Percentiles rank a stretch among this genome's conserved stretches.
Conservation (phyloP, 1,139 yeast genomes). For the Taphrina wiesneri region DNA sequence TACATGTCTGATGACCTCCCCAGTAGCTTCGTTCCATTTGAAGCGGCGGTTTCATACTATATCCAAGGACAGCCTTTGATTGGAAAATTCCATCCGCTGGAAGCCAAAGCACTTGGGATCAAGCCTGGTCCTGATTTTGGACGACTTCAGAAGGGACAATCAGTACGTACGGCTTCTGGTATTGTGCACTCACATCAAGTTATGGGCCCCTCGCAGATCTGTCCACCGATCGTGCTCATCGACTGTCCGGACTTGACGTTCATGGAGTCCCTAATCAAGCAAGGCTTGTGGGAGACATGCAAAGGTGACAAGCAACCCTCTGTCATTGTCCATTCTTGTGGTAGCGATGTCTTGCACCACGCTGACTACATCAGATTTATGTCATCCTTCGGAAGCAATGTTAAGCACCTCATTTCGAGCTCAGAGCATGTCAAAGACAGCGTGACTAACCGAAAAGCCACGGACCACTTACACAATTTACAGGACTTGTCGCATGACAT, state of each 20-base stretch:
- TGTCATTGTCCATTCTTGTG: slow-evolving; percentile 42
- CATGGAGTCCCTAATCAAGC: slow-evolving; percentile 44
- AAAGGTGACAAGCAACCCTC: slow-evolving; percentile 43
- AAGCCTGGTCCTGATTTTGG: slow-evolving; percentile 57
- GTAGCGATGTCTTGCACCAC: slow-evolving; percentile 28
- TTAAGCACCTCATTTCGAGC: slow-evolving; percentile 12
- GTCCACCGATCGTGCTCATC: slow-evolving; percentile 63
- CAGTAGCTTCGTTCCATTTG: not conserved
- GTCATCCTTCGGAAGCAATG: slow-evolving; percentile 10
- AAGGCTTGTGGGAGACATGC: slow-evolving; percentile 37
- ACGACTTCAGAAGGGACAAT: slow-evolving; percentile 40
- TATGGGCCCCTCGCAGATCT: slow-evolving; percentile 60
- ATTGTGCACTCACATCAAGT: slow-evolving; percentile 70
- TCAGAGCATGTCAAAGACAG: not conserved
- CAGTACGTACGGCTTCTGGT: slow-evolving; percentile 63
- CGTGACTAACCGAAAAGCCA: not conserved
- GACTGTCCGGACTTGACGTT: slow-evolving; percentile 68
- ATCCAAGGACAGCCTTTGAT: slow-evolving; percentile 66
- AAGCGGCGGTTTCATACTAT: slow-evolving; percentile 56
- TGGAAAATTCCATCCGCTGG: slow-evolving; percentile 71
- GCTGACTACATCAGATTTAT: slow-evolving; percentile 31
- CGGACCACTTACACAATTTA: not conserved
- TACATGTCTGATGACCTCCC: slow-evolving; percentile 15
- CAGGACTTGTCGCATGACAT: not conserved
- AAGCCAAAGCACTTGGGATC: slow-evolving; percentile 69